Base-by-base conservation (phyloP, 2,329 filamentous ascomycete genomes). In the Aspergillus glaucus region DNA sequence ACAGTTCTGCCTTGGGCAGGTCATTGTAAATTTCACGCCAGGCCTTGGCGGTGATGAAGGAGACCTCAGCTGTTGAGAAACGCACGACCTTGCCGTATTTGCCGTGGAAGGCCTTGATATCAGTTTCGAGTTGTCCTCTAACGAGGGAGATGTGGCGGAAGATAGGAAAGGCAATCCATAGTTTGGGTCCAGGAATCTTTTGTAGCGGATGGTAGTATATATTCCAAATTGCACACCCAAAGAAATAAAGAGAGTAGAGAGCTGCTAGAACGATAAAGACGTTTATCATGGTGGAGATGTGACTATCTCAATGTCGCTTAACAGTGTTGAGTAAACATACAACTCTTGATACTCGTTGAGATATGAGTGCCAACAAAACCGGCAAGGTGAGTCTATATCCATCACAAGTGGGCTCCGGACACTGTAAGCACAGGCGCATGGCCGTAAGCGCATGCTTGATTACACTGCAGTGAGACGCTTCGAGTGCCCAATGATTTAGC, bases 1-100 rank as follows among this genome's bases (percentile, higher is more conserved):
- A 55, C 8, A 9, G 12, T 3, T 26, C 1, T 2, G 51, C 47
- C 21, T 59, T 59, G 0, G 49, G 50, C 2, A 54, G 22, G 4
- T 55, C 53, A 15, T 49, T 50, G 43, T 62, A 65, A 22, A 65
- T 65, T 8, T 63, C 60, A 7, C 59, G 54, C 59, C 59, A 62
- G 10, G 60, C 62, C 2, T 50, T 28, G 0, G 53, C 39, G 3
- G 47, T 55, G 36, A 56, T 61, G 49, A 65, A 66, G 3, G 63
- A 64, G 2, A 72, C 54, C 36, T 67, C 60, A 6, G 57, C 56
- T 1, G 68, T 70, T 1, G 50, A 54, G 4, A 67, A 52, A 3
- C 69, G 62, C 3, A 71, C 64, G 1, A 30, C 50, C 4, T 41
- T 43, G 9, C 56, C 56, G 15, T 56, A 58, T n/a, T 24, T 26